Conservation (phyloP, 2,329 filamentous ascomycete genomes). For the Verruconis gallopava region DNA sequence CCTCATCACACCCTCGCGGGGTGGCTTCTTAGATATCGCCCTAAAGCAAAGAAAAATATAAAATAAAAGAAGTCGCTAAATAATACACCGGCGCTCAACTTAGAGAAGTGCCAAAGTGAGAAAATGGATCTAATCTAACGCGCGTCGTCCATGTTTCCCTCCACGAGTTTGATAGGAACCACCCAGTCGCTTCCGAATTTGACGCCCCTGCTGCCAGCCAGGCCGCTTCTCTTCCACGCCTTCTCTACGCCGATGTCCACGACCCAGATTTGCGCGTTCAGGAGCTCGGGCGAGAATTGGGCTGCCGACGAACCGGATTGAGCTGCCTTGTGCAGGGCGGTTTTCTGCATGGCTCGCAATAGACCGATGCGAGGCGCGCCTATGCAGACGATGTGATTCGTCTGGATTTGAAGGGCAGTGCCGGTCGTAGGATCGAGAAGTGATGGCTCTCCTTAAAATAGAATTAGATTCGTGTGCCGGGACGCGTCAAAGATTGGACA, state of each 20-base stretch:
- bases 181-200: slow-evolving; percentile 86
- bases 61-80: too few species aligned
- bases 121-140: too few species aligned
- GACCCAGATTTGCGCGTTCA: slow-evolving; percentile 53
- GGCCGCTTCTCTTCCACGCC: slow-evolving; percentile 75
- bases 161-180: slow-evolving; percentile 46
- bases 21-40: too few species aligned
- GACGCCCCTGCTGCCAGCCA: slow-evolving; percentile 67
- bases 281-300: not conserved
- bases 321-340: slow-evolving; percentile 22
- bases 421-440: slow-evolving; percentile 52
- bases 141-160: slow-evolving; percentile 12
- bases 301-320: not conserved
- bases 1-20: too few species aligned
- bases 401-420: slow-evolving; percentile 58
- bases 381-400: slow-evolving; percentile 71
- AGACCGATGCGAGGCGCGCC: slow-evolving; percentile 79
- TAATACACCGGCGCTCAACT: too few species aligned
- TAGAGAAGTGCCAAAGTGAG: too few species aligned
- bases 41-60: too few species aligned
- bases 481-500: not conserved
- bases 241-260: slow-evolving; percentile 78
- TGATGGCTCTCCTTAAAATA: slow-evolving; percentile 35
- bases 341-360: slow-evolving; percentile 53
- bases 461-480: slow-evolving; percentile 1